phyloP scores from a whole-genome alignment of 768 basidiomycete genomes.

The Crucibulum laeve region DNA sequence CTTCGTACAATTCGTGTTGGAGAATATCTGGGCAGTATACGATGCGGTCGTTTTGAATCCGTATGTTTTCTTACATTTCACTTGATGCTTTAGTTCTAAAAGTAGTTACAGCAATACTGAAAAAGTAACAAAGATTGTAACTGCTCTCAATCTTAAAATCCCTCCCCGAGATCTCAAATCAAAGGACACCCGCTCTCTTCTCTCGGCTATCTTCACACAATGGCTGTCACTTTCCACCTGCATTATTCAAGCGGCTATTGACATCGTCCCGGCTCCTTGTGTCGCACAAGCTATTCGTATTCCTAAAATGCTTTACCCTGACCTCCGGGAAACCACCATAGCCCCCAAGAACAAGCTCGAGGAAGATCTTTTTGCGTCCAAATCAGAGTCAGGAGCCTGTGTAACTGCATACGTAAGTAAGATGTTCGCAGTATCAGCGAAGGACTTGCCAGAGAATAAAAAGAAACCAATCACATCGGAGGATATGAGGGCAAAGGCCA shows the following conservation, averaged over 20 bases:
- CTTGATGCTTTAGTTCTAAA: conserved; percentile 6
- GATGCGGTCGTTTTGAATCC: conserved; percentile 85
- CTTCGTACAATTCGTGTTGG: conserved; percentile 95
- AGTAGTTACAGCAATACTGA: conserved; percentile 68
- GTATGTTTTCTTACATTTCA: conserved; percentile 47
- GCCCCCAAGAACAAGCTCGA: conserved; percentile 80
- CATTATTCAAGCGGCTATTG: conserved; percentile 88
- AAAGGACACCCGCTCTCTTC: conserved; percentile 82
- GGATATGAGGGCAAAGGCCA: conserved; percentile 69
- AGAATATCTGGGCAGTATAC: conserved; percentile 97
- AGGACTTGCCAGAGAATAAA: conserved; percentile 85
- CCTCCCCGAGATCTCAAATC: conserved; percentile 85
- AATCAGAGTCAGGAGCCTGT: conserved; percentile 48
- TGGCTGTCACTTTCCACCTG: conserved; percentile 95
- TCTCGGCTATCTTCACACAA: conserved; percentile 86
- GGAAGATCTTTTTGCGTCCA: conserved; percentile 72
- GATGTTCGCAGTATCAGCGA: conserved; percentile 89
- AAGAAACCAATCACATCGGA: conserved; percentile 74
- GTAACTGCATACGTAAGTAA: conserved; percentile 92
- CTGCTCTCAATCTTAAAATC: conserved; percentile 77
- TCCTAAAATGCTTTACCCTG: conserved; percentile 89
- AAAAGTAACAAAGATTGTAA: conserved; percentile 84
- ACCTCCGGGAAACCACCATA: conserved; percentile 53
- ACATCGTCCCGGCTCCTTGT: conserved; percentile 87
- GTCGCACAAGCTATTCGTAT: conserved; percentile 78